Evolutionary conservation across 1,284 basidiomycete genomes (phyloP), one percentile per base, ranked within the genome.

Genomic region (Pseudozyma thailandica): DNA sequence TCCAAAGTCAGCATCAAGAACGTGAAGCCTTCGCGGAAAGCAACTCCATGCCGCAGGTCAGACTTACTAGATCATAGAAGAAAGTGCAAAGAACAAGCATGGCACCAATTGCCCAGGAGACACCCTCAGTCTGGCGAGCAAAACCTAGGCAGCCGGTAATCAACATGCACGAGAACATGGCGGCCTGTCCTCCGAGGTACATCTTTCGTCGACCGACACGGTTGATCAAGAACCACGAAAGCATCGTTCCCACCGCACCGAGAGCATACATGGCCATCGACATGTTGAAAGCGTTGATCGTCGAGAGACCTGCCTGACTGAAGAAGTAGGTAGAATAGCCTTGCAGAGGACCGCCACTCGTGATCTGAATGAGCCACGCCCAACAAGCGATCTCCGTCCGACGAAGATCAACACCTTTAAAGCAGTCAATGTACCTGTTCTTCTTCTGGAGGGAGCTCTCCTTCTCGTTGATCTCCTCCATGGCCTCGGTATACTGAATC

Each of bases 141-240:
- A 49, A 56, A 21, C 69, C 55, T 50, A 85, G 82, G 12, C 85
- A 85, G 31, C 87, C 87, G 66, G 87, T 86, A 78, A 85, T 62
- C 62, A 86, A 75, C 35, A 87, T 83, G 28, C 50, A 53, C 16
- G 45, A 30, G 28, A 57, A 69, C 64, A 83, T 63, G 57, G 86
- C 84, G 23, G 78, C 74, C n/a, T 86, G 83, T 31, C 87, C 87
- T 35, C 55, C 77, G 35, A 86, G 76, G 79, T 86, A 86, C 41
- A 87, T 74, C 1, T 78, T 79, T 27, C 85, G 81, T n/a, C 85
- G 83, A 15, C 85, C 85, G 39, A 82, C 73, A 13, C 63, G 55
- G 18, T 61, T 60, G 77, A 86, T 81, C 82, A 85, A 79, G 57
- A 84, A 80, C 84, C 84, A 85, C 7, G 78, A 83, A 20, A 76